Evolutionary conservation across 1,284 basidiomycete genomes (phyloP), one percentile per base, ranked within the genome.

Genomic region (Cutaneotrichosporon cutaneum): DNA sequence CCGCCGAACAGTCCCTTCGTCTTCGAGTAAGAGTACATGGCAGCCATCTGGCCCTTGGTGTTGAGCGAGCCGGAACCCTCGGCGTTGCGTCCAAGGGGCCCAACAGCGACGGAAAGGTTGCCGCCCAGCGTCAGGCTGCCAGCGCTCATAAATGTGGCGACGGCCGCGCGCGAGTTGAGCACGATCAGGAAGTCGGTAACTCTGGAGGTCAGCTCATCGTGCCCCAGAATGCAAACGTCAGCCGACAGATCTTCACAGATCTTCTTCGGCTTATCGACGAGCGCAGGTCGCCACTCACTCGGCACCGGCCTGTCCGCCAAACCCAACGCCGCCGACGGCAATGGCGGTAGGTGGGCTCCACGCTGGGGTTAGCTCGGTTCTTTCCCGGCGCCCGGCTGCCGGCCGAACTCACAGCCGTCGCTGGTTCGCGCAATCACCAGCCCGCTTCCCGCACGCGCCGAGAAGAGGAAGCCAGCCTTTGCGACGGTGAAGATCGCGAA

Each of bases 21-120:
- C 78, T 94, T 94, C 4, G 91, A 94, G 78, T 99, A 99, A 67
- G 89, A 91, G 79, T 95, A 93, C 93, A 98, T 97, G 53, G 94
- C 94, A 8, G 94, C 92, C 5, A 97, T 80, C 74, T 89, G 90
- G 54, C 94, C 94, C 56, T 87, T 90, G 0, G 90, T 85, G 74
- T 89, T 97, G 59, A 99, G 70, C 0, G 92, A 84, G 16, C 93
- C 94, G 22, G 88, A 85, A 1, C 93, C 96, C 80, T 98, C 95
- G 14, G 94, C 93, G 68, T 94, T 96, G 42, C 95, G 87, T 22
- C 95, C 95, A 0, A 99, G 81, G 1, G 95, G 95, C 1, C 96
- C 95, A 0, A 98, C 84, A 8, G 95, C 94, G 58, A 99, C 66
- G 53, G 64, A 66, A 35, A 66, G 56, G 64, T 66, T 66, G n/a